Percentiles rank a stretch among this genome's conserved stretches.
Evolutionary conservation across 2,329 filamentous ascomycete genomes (phyloP).

Genomic region (Pseudogymnoascus sp.): DNA sequence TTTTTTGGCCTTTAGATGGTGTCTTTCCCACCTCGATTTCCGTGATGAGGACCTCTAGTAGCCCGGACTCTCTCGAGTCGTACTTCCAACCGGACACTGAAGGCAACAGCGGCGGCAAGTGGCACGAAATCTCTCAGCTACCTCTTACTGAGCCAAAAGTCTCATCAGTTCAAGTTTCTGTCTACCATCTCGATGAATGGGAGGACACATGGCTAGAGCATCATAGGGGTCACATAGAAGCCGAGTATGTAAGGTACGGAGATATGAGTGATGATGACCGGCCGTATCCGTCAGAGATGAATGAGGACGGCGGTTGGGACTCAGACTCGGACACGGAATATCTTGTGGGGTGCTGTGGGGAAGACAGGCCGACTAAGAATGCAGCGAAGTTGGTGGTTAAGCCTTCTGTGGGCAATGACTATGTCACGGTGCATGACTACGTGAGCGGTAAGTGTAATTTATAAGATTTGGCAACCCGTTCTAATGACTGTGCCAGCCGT

Average conservation of each 20-base stretch:
- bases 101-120: constrained; percentile 16
- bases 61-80: constrained; percentile 20
- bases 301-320: constrained; percentile 23
- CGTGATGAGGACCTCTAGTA: constrained; percentile 19
- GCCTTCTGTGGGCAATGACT: constrained; percentile 20
- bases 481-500: constrained; percentile 17
- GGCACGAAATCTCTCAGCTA: constrained; percentile 24
- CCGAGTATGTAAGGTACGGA: constrained; percentile 20
- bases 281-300: constrained; percentile 15
- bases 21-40: neutral
- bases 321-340: constrained; percentile 23
- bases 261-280: constrained; percentile 19
- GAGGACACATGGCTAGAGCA: constrained; percentile 18
- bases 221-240: constrained; percentile 20
- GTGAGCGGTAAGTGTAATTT: constrained; percentile 17
- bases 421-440: constrained; percentile 26
- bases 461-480: neutral
- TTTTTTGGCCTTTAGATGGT: too few relatives aligned
- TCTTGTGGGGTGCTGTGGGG: constrained; percentile 14
- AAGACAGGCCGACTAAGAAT: constrained; percentile 12
- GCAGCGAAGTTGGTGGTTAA: constrained; percentile 20
- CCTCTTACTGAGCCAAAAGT: constrained; percentile 28
- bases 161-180: constrained; percentile 22
- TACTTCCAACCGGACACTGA: constrained; percentile 20
- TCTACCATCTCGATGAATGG: constrained; percentile 23